Conservation (phyloP, 2,329 filamentous ascomycete genomes). For the Simplicillium sp. region DNA sequence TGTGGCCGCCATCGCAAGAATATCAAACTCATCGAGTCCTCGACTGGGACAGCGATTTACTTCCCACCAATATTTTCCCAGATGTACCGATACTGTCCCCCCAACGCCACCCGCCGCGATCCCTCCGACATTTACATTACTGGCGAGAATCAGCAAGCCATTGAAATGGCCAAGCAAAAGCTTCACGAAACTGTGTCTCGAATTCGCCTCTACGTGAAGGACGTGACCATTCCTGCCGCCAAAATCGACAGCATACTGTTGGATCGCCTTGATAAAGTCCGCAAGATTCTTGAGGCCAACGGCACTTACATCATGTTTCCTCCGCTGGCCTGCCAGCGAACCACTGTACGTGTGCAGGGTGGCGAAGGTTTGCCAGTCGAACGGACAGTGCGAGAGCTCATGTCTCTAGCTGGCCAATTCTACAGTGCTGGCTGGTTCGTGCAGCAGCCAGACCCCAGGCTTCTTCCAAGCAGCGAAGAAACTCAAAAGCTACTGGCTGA, state of each 20-base stretch:
- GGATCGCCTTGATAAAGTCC: conserved; percentile 86
- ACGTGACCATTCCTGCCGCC: conserved; percentile 77
- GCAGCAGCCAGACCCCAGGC: conserved; percentile 60
- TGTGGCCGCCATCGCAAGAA: conserved; percentile 93
- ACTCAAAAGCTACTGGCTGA: conserved; percentile 87
- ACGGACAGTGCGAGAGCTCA: conserved; percentile 88
- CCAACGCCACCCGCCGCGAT: conserved; percentile 70
- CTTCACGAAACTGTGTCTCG: conserved; percentile 75
- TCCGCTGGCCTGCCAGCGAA: conserved; percentile 74
- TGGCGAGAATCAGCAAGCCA: conserved; percentile 74
- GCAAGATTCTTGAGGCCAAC: conserved; percentile 95
- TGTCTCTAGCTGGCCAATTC: conserved; percentile 92
- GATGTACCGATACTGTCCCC: conserved; percentile 82
- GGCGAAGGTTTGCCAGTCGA: conserved; percentile 91
- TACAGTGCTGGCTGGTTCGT: conserved; percentile 97
- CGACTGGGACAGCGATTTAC: conserved; percentile 94
- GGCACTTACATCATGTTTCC: conserved; percentile 93
- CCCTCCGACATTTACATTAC: conserved; percentile 93
- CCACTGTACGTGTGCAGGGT: conserved; percentile 81
- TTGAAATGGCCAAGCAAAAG: conserved; percentile 82
- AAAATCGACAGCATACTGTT: conserved; percentile 95
- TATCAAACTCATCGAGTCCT: conserved; percentile 94
- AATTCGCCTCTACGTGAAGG: conserved; percentile 82
- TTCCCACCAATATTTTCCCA: conserved; percentile 91
- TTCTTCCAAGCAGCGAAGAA: conserved; percentile 57